Percentiles rank a stretch among this genome's conserved stretches.
These are phyloP conservation scores for Ophiostoma ulmi DNA, from an alignment of 2,329 filamentous ascomycete genomes.

Conservation along the genomic window DNA sequence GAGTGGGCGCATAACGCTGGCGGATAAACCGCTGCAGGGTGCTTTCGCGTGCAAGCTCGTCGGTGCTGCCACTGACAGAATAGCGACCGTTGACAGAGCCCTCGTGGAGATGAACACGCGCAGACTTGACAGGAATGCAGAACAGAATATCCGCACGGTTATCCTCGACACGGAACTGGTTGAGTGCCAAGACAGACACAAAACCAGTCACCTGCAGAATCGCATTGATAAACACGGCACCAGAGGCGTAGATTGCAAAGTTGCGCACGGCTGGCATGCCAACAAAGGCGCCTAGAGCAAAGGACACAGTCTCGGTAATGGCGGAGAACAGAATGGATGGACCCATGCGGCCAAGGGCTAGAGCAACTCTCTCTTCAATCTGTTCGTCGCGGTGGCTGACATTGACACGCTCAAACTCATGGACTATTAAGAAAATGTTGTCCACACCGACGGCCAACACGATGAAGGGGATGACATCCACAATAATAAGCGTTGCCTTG, in stretches of 20 bases:
- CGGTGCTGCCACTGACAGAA: constrained; percentile 52
- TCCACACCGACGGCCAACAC: constrained; percentile 95
- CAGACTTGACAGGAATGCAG: constrained; percentile 74
- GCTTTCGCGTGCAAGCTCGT: constrained; percentile 75
- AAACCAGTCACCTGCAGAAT: constrained; percentile 98
- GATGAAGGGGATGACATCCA: constrained; percentile 96
- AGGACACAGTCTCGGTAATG: constrained; percentile 89
- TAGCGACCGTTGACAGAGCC: constrained; percentile 37
- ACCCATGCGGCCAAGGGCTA: constrained; percentile 90
- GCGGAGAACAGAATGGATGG: constrained; percentile 94
- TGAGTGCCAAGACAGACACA: constrained; percentile 81
- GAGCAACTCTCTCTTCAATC: constrained; percentile 78
- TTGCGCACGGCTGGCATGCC: constrained; percentile 98
- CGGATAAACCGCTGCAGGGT: constrained; percentile 81
- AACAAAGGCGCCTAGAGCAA: constrained; percentile 85
- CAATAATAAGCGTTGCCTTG: constrained; percentile 95
- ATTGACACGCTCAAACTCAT: constrained; percentile 95
- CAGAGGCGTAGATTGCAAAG: constrained; percentile 93
- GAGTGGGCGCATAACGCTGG: constrained; percentile 75
- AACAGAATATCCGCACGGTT: constrained; percentile 88
- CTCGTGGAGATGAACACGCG: constrained; percentile 57
- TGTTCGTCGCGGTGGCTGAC: constrained; percentile 82
- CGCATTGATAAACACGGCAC: constrained; percentile 94
- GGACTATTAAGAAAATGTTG: constrained; percentile 97
- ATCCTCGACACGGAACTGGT: constrained; percentile 85